Evolutionary conservation across 257 asterid genomes (phyloP).

Genomic region (Jacaranda mimosifolia): DNA sequence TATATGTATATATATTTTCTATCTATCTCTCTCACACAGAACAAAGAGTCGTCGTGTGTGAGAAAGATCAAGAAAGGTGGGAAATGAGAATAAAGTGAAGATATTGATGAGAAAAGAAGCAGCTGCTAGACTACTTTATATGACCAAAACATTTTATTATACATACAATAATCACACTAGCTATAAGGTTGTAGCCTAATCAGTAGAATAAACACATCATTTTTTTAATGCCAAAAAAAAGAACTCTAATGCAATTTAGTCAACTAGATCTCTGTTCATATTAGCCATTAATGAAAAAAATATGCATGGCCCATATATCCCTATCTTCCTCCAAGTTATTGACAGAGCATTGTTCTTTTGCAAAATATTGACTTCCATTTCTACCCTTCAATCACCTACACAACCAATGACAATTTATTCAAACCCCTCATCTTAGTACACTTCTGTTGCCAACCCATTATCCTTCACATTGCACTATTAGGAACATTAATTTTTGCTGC

Average conservation of each 20-base stretch:
- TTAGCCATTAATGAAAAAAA: too few species aligned
- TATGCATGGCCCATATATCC: neutral
- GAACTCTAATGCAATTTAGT: too few species aligned
- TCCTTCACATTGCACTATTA: neutral
- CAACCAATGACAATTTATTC: neutral
- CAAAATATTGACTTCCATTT: neutral
- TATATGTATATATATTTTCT: neutral
- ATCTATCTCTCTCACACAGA: constrained; percentile 26
- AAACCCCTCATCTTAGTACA: neutral
- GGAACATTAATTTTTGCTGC: constrained; percentile 36
- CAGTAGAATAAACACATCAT: too few species aligned
- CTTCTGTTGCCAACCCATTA: constrained; percentile 37
- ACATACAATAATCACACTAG: too few species aligned
- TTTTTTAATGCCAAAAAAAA: too few species aligned
- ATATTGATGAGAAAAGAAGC: too few species aligned
- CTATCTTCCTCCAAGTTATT: neutral
- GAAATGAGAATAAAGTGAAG: too few species aligned
- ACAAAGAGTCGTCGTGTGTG: constrained; percentile 11
- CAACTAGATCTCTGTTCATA: too few species aligned
- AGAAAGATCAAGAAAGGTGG: too few species aligned
- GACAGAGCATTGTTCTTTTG: neutral
- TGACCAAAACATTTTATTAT: too few species aligned
- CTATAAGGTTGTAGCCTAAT: too few species aligned
- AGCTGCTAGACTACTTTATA: too few species aligned
- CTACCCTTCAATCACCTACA: neutral